Conservation (phyloP, 108 stramenopile species). For the Pinguiococcus pyrenoidosus region DNA sequence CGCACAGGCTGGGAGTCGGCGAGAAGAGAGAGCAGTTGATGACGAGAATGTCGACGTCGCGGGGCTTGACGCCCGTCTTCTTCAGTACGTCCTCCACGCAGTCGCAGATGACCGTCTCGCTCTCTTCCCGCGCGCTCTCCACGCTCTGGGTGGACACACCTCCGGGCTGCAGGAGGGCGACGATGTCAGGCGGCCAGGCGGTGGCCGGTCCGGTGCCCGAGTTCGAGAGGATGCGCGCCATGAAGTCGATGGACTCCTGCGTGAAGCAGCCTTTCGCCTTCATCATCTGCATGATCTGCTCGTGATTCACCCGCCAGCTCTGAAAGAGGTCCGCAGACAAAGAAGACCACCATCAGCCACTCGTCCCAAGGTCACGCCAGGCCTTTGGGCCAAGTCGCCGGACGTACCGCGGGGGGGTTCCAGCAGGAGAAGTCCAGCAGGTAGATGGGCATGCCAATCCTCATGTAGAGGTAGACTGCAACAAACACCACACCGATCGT, state of each 20-base stretch:
- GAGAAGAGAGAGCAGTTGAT: constrained; percentile 95
- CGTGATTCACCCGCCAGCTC: constrained; percentile 75
- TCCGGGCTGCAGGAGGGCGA: constrained; percentile 46
- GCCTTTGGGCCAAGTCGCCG: too few species aligned
- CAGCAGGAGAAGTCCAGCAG: constrained; percentile 77
- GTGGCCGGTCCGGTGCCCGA: constrained; percentile 71
- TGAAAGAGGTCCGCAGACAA: too few species aligned
- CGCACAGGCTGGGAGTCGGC: constrained; percentile 89
- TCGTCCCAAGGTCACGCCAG: too few species aligned
- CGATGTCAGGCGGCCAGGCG: constrained; percentile 93
- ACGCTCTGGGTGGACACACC: constrained; percentile 41
- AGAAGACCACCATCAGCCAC: too few species aligned
- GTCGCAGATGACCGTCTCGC: constrained; percentile 79
- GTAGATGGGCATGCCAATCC: too few species aligned
- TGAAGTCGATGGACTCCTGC: constrained; percentile 65
- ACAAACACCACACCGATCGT: too few species aligned
- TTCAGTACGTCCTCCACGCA: constrained; percentile 71
- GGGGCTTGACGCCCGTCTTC: constrained; percentile 67
- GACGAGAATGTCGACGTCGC: constrained; percentile 83
- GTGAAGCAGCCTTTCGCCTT: constrained; percentile 71
- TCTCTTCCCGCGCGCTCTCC: constrained; percentile 73
- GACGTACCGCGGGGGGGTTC: constrained; percentile 80
- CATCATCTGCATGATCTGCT: constrained; percentile 79
- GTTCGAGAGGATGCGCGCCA: constrained; percentile 69
- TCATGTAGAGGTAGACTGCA: too few species aligned